phyloP scores from a whole-genome alignment of 345 rosid genomes.

The Geranium brycei region DNA sequence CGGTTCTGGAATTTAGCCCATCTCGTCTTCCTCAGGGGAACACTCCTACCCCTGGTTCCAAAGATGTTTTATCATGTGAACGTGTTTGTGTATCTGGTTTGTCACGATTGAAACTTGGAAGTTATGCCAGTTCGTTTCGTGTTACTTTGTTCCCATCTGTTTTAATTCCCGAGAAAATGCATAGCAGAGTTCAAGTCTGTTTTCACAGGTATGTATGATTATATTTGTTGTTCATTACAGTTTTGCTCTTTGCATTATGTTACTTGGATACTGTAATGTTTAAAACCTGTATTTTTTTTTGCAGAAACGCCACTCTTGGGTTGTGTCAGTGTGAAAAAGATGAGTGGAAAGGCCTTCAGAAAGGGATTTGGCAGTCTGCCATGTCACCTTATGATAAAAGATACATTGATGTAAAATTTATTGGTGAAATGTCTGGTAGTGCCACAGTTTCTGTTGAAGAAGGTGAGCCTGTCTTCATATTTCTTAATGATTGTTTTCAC shows the following conservation, averaged over 20 bases:
- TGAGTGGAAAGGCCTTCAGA: conserved; percentile 65
- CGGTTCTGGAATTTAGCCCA: background rate
- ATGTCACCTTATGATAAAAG: conserved; percentile 68
- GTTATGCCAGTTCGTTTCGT: conserved; percentile 50
- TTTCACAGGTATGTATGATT: conserved; percentile 51
- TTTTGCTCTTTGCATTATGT: background rate
- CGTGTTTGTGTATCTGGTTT: conserved; percentile 64
- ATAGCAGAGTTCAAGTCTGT: conserved; percentile 56
- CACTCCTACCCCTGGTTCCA: conserved; percentile 10
- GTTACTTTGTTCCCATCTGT: conserved; percentile 44
- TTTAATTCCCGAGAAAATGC: conserved; percentile 40
- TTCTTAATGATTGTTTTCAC: background rate
- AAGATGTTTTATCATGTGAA: conserved; percentile 39
- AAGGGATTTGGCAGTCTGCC: conserved; percentile 42
- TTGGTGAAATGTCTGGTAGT: conserved; percentile 33
- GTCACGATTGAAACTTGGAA: conserved; percentile 42
- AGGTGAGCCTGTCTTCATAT: conserved; percentile 23
- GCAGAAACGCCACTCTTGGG: conserved; percentile 63
- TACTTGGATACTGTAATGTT: background rate
- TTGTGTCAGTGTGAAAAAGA: conserved; percentile 56
- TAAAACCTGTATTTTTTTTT: conserved; percentile 9
- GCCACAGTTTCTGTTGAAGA: conserved; percentile 40
- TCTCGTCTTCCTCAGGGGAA: background rate
- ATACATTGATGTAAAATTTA: conserved; percentile 64
- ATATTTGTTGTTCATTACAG: background rate